Percentiles rank a stretch among this genome's conserved stretches.
phyloP scores from a whole-genome alignment of 257 asterid species.

The Jacaranda mimosifolia region DNA sequence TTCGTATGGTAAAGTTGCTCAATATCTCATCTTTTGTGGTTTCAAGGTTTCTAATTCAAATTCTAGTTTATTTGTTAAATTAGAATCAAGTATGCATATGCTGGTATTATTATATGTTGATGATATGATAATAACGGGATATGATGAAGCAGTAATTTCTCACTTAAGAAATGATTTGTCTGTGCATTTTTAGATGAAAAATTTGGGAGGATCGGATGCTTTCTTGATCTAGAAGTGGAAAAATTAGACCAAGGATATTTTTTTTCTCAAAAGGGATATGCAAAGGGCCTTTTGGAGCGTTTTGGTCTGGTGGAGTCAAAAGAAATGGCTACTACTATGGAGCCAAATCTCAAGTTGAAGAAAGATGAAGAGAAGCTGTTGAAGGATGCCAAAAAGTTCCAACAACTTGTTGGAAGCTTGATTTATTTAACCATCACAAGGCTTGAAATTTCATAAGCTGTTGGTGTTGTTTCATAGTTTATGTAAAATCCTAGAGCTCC shows the following conservation, averaged over 20 bases:
- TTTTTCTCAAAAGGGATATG: no score
- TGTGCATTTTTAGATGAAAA: conserved; percentile 34
- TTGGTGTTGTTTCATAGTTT: conserved; percentile 22
- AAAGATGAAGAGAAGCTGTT: conserved; percentile 12
- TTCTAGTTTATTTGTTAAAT: no score
- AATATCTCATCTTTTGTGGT: no score
- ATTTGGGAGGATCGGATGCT: conserved; percentile 12
- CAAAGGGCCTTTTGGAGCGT: no score
- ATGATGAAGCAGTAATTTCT: no score
- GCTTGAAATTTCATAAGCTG: conserved; percentile 12
- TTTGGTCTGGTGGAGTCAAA: no score
- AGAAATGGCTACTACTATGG: background rate
- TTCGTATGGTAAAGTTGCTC: no score
- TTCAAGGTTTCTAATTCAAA: no score
- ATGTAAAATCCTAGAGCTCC: conserved; percentile 21
- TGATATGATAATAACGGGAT: no score
- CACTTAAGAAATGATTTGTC: background rate
- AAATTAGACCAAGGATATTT: background rate
- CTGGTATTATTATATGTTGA: no score
- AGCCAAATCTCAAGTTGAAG: conserved; percentile 15
- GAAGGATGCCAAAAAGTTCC: conserved; percentile 16
- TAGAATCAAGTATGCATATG: no score
- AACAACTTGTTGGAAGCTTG: conserved; percentile 30
- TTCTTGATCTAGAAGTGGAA: conserved; percentile 10
- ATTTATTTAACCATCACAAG: conserved; percentile 28